phyloP scores from a whole-genome alignment of 352 stramenopile genomes.

The Phytophthora agathidicida region DNA sequence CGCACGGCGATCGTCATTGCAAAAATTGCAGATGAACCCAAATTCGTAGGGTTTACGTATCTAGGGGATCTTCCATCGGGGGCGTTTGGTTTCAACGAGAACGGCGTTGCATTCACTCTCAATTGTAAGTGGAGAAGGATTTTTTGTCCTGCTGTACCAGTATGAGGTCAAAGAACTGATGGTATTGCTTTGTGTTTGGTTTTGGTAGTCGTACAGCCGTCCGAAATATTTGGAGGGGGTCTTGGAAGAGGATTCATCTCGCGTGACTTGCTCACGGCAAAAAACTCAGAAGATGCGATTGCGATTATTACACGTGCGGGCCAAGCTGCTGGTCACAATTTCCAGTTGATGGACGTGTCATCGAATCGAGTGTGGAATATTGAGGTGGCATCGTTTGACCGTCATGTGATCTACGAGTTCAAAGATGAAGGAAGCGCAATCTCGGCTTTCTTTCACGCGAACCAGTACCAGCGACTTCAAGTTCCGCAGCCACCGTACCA shows the following conservation, averaged over 20 bases:
- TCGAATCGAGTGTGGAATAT: constrained; percentile 64
- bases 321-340: constrained; percentile 76
- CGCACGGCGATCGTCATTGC: constrained; percentile 69
- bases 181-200: not conserved
- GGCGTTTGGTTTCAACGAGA: constrained; percentile 74
- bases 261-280: constrained; percentile 57
- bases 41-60: constrained; percentile 80
- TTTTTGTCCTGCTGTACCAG: not conserved
- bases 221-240: constrained; percentile 60
- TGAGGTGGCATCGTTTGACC: constrained; percentile 69
- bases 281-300: constrained; percentile 53
- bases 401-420: constrained; percentile 53
- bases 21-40: constrained; percentile 49
- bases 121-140: constrained; percentile 60
- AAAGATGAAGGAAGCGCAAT: constrained; percentile 14
- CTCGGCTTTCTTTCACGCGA: constrained; percentile 67
- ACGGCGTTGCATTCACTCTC: constrained; percentile 75
- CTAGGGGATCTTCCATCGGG: constrained; percentile 72
- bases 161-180: no score
- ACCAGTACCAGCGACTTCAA: constrained; percentile 76
- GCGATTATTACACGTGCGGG: constrained; percentile 49
- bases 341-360: constrained; percentile 75
- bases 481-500: constrained; percentile 65
- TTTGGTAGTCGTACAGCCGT: constrained; percentile 66
- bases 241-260: constrained; percentile 77